These are phyloP conservation scores for Lotus japonicus DNA, from an alignment of 306 rosid species.

Conservation along the genomic window DNA sequence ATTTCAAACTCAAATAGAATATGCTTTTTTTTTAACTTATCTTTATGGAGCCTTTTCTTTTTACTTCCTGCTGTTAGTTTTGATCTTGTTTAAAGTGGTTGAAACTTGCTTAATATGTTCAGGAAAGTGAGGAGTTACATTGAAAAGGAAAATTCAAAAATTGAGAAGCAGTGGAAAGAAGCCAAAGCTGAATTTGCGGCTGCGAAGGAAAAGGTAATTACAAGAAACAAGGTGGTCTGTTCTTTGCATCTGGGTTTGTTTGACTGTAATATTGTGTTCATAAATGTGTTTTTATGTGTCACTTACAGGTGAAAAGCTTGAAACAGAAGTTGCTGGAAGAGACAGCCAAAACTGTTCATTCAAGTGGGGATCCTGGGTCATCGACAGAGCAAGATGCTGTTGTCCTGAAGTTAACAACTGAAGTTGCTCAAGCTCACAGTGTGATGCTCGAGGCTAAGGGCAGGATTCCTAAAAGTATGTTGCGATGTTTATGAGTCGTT, in stretches of 20 bases:
- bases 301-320: slow-evolving; percentile 22
- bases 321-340: slow-evolving; percentile 26
- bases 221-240: background rate
- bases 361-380: slow-evolving; percentile 8
- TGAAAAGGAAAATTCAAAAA: slow-evolving; percentile 17
- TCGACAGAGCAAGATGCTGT: slow-evolving; percentile 23
- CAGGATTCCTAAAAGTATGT: slow-evolving; percentile 42
- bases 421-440: slow-evolving; percentile 49
- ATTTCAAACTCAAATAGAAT: background rate
- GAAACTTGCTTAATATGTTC: slow-evolving; percentile 1
- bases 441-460: slow-evolving; percentile 41
- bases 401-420: slow-evolving; percentile 33
- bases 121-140: slow-evolving; percentile 30
- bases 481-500: background rate
- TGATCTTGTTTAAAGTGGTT: slow-evolving; percentile 13
- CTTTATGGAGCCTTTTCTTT: background rate
- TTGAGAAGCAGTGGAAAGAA: slow-evolving; percentile 5
- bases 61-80: background rate
- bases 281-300: background rate
- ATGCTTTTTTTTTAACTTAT: background rate
- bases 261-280: background rate
- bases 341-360: slow-evolving; percentile 29
- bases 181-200: slow-evolving; percentile 24
- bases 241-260: background rate
- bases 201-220: slow-evolving; percentile 32